Evolutionary conservation across 1,139 yeast genomes (phyloP).

Genomic region (Diutina mesorugosa): DNA sequence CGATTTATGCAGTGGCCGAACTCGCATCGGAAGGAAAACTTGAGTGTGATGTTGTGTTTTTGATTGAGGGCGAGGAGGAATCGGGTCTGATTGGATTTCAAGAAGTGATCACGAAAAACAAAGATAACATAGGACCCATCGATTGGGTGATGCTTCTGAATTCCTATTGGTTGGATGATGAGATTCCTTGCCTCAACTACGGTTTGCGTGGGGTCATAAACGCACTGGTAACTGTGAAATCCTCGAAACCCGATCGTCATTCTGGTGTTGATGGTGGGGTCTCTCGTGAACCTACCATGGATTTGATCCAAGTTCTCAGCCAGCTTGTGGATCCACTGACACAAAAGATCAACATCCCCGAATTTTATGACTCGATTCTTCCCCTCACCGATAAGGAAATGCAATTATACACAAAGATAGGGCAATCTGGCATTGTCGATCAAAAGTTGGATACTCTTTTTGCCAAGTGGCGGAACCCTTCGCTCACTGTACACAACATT

Average conservation of each 20-base stretch:
- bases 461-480: slow-evolving; percentile 88
- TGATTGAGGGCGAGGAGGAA: slow-evolving; percentile 94
- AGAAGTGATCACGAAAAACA: slow-evolving; percentile 40
- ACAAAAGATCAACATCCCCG: slow-evolving; percentile 54
- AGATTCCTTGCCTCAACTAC: slow-evolving; percentile 81
- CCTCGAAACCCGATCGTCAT: slow-evolving; percentile 79
- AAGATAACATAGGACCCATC: slow-evolving; percentile 45
- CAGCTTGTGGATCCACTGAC: slow-evolving; percentile 40
- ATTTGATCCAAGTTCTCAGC: slow-evolving; percentile 59
- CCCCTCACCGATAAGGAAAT: slow-evolving; percentile 45
- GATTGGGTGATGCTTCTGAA: slow-evolving; percentile 88
- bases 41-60: slow-evolving; percentile 62
- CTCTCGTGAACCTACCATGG: slow-evolving; percentile 79
- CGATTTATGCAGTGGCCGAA: slow-evolving; percentile 79
- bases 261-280: slow-evolving; percentile 97
- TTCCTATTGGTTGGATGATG: slow-evolving; percentile 88
- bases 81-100: slow-evolving; percentile 83
- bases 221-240: slow-evolving; percentile 54
- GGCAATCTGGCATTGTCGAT: slow-evolving; percentile 17
- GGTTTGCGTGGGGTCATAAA: slow-evolving; percentile 89
- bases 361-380: slow-evolving; percentile 54
- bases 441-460: slow-evolving; percentile 41
- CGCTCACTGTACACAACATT: slow-evolving; percentile 78
- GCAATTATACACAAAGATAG: slow-evolving; percentile 49
- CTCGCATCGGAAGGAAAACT: slow-evolving; percentile 39